Conservation (phyloP, 306 rosid genomes). For the Rosa persica region DNA sequence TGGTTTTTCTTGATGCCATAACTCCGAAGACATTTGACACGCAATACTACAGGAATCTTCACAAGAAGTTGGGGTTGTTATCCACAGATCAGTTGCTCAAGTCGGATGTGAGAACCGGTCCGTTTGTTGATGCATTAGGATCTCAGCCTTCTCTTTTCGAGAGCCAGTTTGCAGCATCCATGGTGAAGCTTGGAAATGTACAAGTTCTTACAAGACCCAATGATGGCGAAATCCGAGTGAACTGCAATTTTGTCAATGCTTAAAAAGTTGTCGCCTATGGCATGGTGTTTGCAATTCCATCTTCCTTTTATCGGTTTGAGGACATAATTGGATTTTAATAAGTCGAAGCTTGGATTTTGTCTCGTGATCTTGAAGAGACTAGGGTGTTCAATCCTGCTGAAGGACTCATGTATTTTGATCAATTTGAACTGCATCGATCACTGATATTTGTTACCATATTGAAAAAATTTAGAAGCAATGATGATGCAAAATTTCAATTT, state of each 20-base stretch:
- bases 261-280: neutral
- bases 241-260: constrained; percentile 66
- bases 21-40: constrained; percentile 76
- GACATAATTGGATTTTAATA: constrained; percentile 5
- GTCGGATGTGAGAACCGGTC: constrained; percentile 66
- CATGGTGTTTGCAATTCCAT: neutral
- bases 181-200: constrained; percentile 89
- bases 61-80: constrained; percentile 65
- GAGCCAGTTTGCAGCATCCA: constrained; percentile 73
- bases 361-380: neutral
- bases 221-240: constrained; percentile 72
- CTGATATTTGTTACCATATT: too few relatives aligned
- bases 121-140: constrained; percentile 65
- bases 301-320: neutral
- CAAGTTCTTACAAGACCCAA: constrained; percentile 64
- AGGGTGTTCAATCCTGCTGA: neutral
- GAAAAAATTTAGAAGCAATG: too few relatives aligned
- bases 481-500: too few relatives aligned
- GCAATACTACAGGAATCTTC: constrained; percentile 55
- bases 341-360: neutral
- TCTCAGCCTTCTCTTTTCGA: constrained; percentile 58
- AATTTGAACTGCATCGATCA: too few relatives aligned
- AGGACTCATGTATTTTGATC: too few relatives aligned
- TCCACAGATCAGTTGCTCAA: constrained; percentile 65
- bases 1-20: constrained; percentile 58